Conservation (phyloP, 2,329 filamentous ascomycete species). For the Neurospora crassa region DNA sequence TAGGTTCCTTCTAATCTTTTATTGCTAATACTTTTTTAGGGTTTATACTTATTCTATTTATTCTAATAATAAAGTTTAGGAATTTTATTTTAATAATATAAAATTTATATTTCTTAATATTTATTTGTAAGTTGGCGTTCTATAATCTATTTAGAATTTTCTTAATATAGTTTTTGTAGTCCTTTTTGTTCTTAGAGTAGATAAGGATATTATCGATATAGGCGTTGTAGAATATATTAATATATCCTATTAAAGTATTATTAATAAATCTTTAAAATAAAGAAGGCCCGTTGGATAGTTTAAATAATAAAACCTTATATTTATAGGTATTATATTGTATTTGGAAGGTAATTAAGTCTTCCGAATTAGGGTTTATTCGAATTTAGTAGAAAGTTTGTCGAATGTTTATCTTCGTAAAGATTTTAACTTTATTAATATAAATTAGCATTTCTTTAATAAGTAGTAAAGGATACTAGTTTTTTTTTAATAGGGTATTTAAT, state of each 20-base stretch:
- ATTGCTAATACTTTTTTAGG: not conserved
- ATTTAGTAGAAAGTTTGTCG: not conserved
- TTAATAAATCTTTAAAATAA: too few relatives aligned
- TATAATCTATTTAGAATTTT: too few relatives aligned
- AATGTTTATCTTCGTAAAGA: not conserved
- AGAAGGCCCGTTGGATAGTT: accelerated
- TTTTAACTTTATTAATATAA: not conserved
- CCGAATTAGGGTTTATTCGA: not conserved
- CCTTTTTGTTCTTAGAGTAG: too few relatives aligned
- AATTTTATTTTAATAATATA: not conserved
- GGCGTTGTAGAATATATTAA: too few relatives aligned
- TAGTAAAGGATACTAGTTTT: not conserved
- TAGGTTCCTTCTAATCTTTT: not conserved
- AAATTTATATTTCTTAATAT: too few relatives aligned
- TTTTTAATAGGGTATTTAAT: accelerated
- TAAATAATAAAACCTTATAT: too few relatives aligned
- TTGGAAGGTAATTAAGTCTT: too few relatives aligned
- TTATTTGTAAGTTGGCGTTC: too few relatives aligned
- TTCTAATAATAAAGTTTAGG: not conserved
- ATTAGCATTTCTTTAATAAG: not conserved
- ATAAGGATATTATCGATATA: too few relatives aligned
- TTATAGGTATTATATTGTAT: too few relatives aligned
- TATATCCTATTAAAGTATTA: too few relatives aligned
- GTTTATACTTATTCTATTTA: not conserved
- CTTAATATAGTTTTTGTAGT: too few relatives aligned